Percentiles rank a stretch among this genome's conserved stretches.
Conservation (phyloP, 2,329 filamentous ascomycete species). For the Ceratocystis lukuohia region DNA sequence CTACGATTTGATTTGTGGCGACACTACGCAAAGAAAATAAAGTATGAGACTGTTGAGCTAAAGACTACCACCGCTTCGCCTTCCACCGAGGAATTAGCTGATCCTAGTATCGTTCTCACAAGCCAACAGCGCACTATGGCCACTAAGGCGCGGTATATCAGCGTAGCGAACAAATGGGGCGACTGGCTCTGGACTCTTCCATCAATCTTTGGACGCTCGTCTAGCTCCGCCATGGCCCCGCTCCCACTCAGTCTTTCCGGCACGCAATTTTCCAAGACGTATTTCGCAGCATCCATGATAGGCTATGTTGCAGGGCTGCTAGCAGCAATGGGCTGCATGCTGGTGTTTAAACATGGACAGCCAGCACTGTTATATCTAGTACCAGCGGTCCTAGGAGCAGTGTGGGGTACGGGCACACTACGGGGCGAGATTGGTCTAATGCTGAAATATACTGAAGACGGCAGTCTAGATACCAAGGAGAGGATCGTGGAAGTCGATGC, state of each 20-base stretch:
- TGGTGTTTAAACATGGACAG: constrained; percentile 68
- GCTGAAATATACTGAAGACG: constrained; percentile 72
- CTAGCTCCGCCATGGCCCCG: constrained; percentile 13
- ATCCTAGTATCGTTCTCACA: constrained; percentile 23
- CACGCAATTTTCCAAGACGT: constrained; percentile 58
- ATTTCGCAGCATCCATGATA: constrained; percentile 63
- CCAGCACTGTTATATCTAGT: constrained; percentile 88
- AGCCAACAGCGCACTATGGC: constrained; percentile 27
- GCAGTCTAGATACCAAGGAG: constrained; percentile 41
- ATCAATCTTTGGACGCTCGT: constrained; percentile 13
- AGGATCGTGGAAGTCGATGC: constrained; percentile 42
- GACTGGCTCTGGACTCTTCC: constrained; percentile 61
- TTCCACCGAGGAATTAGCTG: no score
- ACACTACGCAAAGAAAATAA: constrained; percentile 59
- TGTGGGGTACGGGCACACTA: constrained; percentile 60
- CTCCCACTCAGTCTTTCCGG: constrained; percentile 4
- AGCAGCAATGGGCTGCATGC: constrained; percentile 60
- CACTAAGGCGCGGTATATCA: constrained; percentile 40
- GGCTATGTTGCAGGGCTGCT: constrained; percentile 73
- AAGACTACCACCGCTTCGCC: neutral
- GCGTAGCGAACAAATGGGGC: constrained; percentile 63
- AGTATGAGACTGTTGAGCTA: constrained; percentile 25
- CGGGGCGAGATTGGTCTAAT: constrained; percentile 61
- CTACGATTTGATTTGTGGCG: constrained; percentile 84
- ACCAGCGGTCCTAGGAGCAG: constrained; percentile 60